Evolutionary conservation across 495 filamentous ascomycete species (phyloP), one percentile per base, ranked within the genome.

Genomic region (Daldinia loculata): DNA sequence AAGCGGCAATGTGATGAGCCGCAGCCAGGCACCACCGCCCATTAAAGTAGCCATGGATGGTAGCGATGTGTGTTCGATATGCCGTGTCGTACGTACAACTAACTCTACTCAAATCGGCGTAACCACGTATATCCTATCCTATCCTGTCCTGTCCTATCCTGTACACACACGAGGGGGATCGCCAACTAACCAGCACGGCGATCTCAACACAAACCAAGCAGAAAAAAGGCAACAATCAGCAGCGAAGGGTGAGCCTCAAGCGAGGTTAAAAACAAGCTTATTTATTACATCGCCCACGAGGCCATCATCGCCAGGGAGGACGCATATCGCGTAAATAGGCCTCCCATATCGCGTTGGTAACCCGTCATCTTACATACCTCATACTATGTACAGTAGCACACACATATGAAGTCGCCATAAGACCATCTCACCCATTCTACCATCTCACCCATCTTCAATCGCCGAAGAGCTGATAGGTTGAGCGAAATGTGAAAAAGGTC

Each of bases 1-100:
- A 8, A 69, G 57, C 12, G 19, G 30, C 22, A 19, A 39, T 4
- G 29, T 8, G 29, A 19, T 41, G n/a, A 62, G 24, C 59, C 66
- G 39, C 29, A 48, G 2, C 15, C 17, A 4, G 6, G 6, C n/a
- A 45, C 0, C 6, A 6, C 17, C 17, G 15, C 41, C 41, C 41
- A 45, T 45, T 0, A 8, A 34, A 34, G n/a, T 6, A 8, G 41
- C 6, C 41, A 17, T 45, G 9, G 32, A 9, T 32, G 30, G 2
- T 32, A 6, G 24, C 3, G 24, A 3, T 29, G 27, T 34, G 32
- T 2, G 9, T 11, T 34, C 32, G 9, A 12, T 34, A 11, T 34
- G 9, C 9, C 32, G 32, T 34, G 9, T 34, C 32, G 32, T 39
- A n/a, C 12, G 36, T 38, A 38, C 4, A 0, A 26, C 24, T 26